A percentile compares a stretch with the other conserved stretches of the same genome.
Evolutionary conservation across 306 rosid genomes (phyloP).

Genomic region (Potentilla sterilis): DNA sequence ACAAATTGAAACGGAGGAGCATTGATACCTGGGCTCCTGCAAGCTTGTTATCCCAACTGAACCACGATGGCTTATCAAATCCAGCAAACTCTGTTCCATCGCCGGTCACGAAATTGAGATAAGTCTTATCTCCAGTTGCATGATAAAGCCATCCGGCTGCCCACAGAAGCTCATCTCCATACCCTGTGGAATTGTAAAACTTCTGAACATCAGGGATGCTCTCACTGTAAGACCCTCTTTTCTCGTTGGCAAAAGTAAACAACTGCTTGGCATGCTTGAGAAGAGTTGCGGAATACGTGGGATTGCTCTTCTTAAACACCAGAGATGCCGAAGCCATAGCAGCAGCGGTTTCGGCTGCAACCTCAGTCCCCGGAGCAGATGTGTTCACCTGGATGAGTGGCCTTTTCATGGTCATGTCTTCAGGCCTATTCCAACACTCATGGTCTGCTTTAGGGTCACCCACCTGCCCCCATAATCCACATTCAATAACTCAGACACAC

Average conservation of each 20-base stretch:
- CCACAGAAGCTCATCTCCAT: slow-evolving; percentile 94
- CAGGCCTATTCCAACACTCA: slow-evolving; percentile 90
- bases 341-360: slow-evolving; percentile 94
- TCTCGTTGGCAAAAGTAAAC: slow-evolving; percentile 70
- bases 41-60: slow-evolving; percentile 98
- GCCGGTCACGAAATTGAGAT: slow-evolving; percentile 70
- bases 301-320: slow-evolving; percentile 61
- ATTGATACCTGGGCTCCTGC: slow-evolving; percentile 76
- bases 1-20: not conserved
- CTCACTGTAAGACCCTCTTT: slow-evolving; percentile 57
- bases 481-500: slow-evolving; percentile 14
- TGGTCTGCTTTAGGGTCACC: slow-evolving; percentile 82
- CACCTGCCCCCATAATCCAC: slow-evolving; percentile 49
- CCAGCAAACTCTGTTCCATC: slow-evolving; percentile 65
- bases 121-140: slow-evolving; percentile 70
- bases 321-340: slow-evolving; percentile 99
- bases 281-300: slow-evolving; percentile 66
- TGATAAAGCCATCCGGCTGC: slow-evolving; percentile 98
- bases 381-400: slow-evolving; percentile 75
- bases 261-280: slow-evolving; percentile 81
- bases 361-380: slow-evolving; percentile 79
- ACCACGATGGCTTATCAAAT: slow-evolving; percentile 88
- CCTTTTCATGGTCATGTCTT: slow-evolving; percentile 59
- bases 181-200: slow-evolving; percentile 91
- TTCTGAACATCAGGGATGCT: slow-evolving; percentile 64